Conservation (phyloP, 2,329 filamentous ascomycete genomes). For the Sordariomycetes sp. region DNA sequence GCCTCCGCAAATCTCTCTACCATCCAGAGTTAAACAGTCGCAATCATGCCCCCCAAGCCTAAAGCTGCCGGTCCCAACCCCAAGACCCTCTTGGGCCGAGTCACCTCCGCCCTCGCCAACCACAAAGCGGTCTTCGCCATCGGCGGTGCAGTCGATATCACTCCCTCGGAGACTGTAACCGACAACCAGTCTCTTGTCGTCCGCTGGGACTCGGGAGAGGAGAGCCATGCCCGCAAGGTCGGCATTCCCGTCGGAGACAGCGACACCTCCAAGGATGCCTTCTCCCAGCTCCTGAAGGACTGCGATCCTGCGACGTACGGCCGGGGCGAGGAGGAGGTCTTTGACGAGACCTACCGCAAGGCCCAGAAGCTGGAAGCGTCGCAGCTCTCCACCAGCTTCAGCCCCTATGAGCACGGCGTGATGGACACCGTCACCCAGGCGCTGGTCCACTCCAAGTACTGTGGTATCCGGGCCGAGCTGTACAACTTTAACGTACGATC, state of each 20-base stretch:
- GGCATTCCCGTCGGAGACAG: neutral
- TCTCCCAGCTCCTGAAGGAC: neutral
- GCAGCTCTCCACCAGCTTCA: conserved; percentile 36
- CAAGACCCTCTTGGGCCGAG: neutral
- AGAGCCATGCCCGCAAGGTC: neutral
- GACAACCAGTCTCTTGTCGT: neutral
- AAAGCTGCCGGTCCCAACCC: neutral
- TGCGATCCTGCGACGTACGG: conserved; percentile 38
- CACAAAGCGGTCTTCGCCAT: neutral
- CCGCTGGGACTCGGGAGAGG: neutral
- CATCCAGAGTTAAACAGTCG: neutral
- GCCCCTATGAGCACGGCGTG: conserved; percentile 40
- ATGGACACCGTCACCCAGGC: conserved; percentile 35
- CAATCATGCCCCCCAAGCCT: neutral
- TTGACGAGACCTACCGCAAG: conserved; percentile 41
- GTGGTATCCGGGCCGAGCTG: conserved; percentile 36
- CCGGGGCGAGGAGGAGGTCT: conserved; percentile 27
- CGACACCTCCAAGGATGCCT: neutral
- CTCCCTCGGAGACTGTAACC: neutral
- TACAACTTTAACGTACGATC: conserved; percentile 42
- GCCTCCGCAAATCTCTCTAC: neutral
- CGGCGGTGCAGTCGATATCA: neutral
- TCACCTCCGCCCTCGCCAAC: neutral
- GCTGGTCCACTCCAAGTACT: conserved; percentile 25
- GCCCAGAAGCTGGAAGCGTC: conserved; percentile 37